Percentiles rank a stretch among this genome's conserved stretches.
Evolutionary conservation across 306 rosid species (phyloP).

Genomic region (Quercus robur): DNA sequence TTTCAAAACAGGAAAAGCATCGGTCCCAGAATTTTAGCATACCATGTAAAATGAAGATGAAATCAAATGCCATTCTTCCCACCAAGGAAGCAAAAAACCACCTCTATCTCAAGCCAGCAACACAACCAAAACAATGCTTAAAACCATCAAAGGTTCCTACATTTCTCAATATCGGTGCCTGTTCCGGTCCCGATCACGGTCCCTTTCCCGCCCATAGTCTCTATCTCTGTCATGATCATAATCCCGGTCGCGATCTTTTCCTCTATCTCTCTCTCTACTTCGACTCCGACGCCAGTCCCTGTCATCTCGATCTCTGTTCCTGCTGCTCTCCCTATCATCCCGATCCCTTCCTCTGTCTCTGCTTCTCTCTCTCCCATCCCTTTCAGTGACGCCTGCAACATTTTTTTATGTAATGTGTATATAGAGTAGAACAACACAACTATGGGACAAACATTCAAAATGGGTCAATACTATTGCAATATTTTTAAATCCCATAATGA

Average conservation of each 20-base stretch:
- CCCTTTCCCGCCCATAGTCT: slow-evolving; percentile 72
- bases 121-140: slow-evolving; percentile 12
- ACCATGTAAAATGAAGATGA: slow-evolving; percentile 3
- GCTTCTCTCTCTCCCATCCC: slow-evolving; percentile 76
- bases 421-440: neutral
- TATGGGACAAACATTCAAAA: neutral
- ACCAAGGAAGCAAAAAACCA: slow-evolving; percentile 6
- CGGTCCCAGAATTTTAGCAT: neutral
- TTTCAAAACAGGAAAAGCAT: neutral
- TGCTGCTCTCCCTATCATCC: slow-evolving; percentile 53
- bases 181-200: slow-evolving; percentile 31
- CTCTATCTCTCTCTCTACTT: slow-evolving; percentile 73
- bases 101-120: slow-evolving; percentile 8
- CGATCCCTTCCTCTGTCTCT: slow-evolving; percentile 79
- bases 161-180: slow-evolving; percentile 57
- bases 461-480: neutral
- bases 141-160: slow-evolving; percentile 10
- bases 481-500: neutral
- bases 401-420: neutral
- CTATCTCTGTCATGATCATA: slow-evolving; percentile 58
- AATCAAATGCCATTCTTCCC: slow-evolving; percentile 3
- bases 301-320: slow-evolving; percentile 57
- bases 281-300: slow-evolving; percentile 71
- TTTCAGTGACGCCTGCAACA: slow-evolving; percentile 66
- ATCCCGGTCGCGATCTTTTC: slow-evolving; percentile 69